Evolutionary conservation across 1,284 basidiomycete species (phyloP).

Genomic region (Takashimella koratensis): DNA sequence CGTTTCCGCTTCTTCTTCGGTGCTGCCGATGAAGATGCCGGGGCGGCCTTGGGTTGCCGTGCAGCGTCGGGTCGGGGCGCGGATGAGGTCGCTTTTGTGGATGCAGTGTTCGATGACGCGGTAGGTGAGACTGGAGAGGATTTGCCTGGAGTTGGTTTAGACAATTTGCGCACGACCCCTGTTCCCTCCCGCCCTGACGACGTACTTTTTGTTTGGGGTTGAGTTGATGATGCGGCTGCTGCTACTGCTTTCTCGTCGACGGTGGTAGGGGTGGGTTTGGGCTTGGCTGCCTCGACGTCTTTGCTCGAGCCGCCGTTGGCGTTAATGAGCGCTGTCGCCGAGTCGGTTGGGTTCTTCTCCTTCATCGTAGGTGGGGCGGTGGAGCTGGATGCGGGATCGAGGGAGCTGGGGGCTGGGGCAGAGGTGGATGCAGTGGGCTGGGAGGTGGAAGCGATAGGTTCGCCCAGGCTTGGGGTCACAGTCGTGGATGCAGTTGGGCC

Average conservation of each 20-base stretch:
- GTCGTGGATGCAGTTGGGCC: neutral
- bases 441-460: neutral
- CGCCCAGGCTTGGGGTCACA: neutral
- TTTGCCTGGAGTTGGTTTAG: neutral
- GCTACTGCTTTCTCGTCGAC: neutral
- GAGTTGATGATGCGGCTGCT: neutral
- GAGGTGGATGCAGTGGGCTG: neutral
- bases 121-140: neutral
- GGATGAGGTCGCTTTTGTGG: neutral
- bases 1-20: constrained; percentile 39
- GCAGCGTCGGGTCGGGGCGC: neutral
- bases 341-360: constrained; percentile 13
- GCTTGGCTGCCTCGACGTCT: neutral
- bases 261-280: neutral
- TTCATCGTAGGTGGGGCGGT: constrained; percentile 6
- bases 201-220: neutral
- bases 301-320: neutral
- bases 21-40: neutral
- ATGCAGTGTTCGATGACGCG: neutral
- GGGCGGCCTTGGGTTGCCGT: neutral
- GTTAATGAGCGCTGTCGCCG: constrained; percentile 8
- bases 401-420: neutral
- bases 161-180: neutral
- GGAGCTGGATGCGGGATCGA: neutral
- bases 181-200: neutral